These are phyloP conservation scores for Leptographium procerum DNA, from an alignment of 2,329 filamentous ascomycete species.

Conservation along the genomic window DNA sequence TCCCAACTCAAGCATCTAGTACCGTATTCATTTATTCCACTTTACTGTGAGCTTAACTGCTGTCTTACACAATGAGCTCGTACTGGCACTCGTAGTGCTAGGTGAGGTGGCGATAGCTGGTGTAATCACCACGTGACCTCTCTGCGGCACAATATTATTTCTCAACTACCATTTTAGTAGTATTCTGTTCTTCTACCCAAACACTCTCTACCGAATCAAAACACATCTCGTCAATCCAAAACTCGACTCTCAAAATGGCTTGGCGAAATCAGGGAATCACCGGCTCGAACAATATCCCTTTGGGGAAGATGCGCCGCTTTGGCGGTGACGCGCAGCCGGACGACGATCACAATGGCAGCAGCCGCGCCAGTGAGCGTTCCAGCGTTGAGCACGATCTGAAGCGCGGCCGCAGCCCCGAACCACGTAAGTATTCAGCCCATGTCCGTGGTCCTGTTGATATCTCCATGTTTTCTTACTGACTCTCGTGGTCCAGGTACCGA, in stretches of 20 bases:
- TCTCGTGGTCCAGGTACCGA: constrained; percentile 31
- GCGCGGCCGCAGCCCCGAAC: constrained; percentile 85
- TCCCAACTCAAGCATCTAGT: too few relatives aligned
- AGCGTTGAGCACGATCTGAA: constrained; percentile 46
- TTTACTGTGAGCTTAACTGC: too few relatives aligned
- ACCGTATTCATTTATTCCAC: too few relatives aligned
- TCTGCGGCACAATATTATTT: too few relatives aligned
- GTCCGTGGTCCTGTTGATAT: neutral
- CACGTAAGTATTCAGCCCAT: constrained; percentile 41
- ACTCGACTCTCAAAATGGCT: constrained; percentile 34
- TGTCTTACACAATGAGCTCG: too few relatives aligned
- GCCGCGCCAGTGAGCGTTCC: constrained; percentile 10
- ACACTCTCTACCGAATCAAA: neutral
- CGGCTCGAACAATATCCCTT: constrained; percentile 93
- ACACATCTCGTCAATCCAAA: neutral
- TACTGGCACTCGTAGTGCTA: too few relatives aligned
- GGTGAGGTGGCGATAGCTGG: too few relatives aligned
- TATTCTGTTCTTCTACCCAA: neutral
- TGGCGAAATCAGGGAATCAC: constrained; percentile 77
- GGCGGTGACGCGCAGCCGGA: constrained; percentile 40
- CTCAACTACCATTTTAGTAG: neutral
- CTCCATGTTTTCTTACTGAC: neutral
- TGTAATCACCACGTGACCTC: too few relatives aligned
- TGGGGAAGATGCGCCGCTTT: constrained; percentile 75
- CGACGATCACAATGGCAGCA: constrained; percentile 9